Percentiles rank a stretch among this genome's conserved stretches.
These are phyloP conservation scores for Lipomyces starkeyi DNA, from an alignment of 805 yeast species.

Conservation along the genomic window DNA sequence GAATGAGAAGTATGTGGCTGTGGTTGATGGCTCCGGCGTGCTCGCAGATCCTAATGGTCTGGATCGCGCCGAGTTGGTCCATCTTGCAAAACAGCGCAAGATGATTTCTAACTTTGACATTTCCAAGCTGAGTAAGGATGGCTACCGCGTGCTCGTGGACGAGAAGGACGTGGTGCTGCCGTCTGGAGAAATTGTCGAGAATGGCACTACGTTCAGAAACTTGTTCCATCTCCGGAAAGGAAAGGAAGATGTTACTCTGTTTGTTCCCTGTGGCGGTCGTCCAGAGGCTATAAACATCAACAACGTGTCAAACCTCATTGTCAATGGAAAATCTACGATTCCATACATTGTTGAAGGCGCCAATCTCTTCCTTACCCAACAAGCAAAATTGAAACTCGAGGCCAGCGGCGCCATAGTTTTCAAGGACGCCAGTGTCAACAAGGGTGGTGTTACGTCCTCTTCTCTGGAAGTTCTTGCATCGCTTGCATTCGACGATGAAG, in stretches of 20 bases:
- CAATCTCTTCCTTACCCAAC: constrained; percentile 90
- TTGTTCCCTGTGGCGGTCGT: constrained; percentile 99
- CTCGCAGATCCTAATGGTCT: constrained; percentile 90
- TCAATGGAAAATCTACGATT: constrained; percentile 75
- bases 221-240: constrained; percentile 80
- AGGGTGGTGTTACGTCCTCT: constrained; percentile 98
- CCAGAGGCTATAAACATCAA: constrained; percentile 93
- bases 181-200: constrained; percentile 71
- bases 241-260: constrained; percentile 72
- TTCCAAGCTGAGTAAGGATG: constrained; percentile 69
- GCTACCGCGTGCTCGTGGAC: constrained; percentile 84
- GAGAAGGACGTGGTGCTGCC: constrained; percentile 82
- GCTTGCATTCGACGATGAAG: constrained; percentile 83
- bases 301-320: constrained; percentile 75
- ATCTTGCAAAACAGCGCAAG: constrained; percentile 77
- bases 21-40: constrained; percentile 96
- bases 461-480: constrained; percentile 95
- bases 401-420: constrained; percentile 83
- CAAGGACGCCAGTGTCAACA: constrained; percentile 96
- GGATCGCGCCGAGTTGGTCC: constrained; percentile 74
- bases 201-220: constrained; percentile 90
- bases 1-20: constrained; percentile 80
- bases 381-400: constrained; percentile 87
- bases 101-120: constrained; percentile 75
- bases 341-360: constrained; percentile 98